A percentile compares a stretch with the other conserved stretches of the same genome.
phyloP scores from a whole-genome alignment of 2,329 filamentous ascomycete genomes.

The Xylaria sp. region DNA sequence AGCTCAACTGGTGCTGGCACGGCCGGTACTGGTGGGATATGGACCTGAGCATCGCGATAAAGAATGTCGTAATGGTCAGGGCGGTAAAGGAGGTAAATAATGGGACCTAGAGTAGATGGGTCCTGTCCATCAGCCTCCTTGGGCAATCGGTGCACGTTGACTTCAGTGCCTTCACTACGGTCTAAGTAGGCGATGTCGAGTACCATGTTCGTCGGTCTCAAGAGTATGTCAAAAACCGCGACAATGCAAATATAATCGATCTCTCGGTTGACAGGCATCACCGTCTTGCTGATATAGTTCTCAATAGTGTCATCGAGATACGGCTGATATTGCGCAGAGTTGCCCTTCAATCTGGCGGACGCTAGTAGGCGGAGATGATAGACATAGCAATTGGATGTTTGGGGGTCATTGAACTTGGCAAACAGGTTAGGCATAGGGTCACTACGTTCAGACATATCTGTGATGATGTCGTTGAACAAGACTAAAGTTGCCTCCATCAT shows the following conservation, averaged over 20 bases:
- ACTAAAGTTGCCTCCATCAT: conserved; percentile 80
- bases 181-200: conserved; percentile 94
- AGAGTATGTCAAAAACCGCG: conserved; percentile 78
- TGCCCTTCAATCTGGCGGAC: conserved; percentile 83
- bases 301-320: conserved; percentile 72
- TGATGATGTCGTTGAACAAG: conserved; percentile 71
- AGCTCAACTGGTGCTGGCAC: conserved; percentile 49
- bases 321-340: conserved; percentile 73
- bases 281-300: conserved; percentile 71
- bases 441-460: conserved; percentile 68
- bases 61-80: conserved; percentile 94
- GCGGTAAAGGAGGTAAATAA: conserved; percentile 70
- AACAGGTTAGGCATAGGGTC: conserved; percentile 65
- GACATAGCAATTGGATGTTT: conserved; percentile 77
- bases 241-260: conserved; percentile 91
- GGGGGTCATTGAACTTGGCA: conserved; percentile 77
- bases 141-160: conserved; percentile 76
- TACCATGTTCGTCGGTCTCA: conserved; percentile 80
- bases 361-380: conserved; percentile 87
- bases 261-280: conserved; percentile 81
- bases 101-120: conserved; percentile 56
- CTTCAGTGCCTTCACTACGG: conserved; percentile 78
- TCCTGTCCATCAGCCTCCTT: conserved; percentile 61
- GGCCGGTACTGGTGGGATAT: conserved; percentile 44
- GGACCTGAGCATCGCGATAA: conserved; percentile 63